These are phyloP conservation scores for Kingdonia uniflora DNA, from an alignment of 164 flowering plant species.

Conservation along the genomic window DNA sequence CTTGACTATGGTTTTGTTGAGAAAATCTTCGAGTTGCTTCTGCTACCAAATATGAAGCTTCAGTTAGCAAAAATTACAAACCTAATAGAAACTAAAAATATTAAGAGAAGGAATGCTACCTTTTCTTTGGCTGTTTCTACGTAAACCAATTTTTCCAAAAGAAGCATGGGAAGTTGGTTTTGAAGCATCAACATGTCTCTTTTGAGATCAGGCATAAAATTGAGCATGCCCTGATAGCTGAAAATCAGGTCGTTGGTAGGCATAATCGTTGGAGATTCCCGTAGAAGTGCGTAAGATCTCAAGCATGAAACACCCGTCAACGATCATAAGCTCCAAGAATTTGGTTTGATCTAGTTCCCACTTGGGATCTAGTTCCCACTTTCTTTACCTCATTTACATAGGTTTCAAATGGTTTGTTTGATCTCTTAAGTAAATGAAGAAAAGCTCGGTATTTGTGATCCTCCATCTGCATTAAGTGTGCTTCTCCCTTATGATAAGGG, in stretches of 20 bases:
- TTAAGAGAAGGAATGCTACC: not conserved
- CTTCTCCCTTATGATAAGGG: not conserved
- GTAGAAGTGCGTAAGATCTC: slow-evolving; percentile 26
- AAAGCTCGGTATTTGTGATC: slow-evolving; percentile 8
- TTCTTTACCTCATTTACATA: not conserved
- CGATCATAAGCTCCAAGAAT: not conserved
- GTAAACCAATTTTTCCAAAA: slow-evolving; percentile 28
- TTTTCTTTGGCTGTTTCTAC: slow-evolving; percentile 12
- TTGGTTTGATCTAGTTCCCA: not conserved
- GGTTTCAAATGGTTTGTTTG: not conserved
- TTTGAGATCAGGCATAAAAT: slow-evolving; percentile 37
- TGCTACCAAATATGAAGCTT: not conserved
- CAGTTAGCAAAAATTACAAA: not conserved
- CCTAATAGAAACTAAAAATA: not conserved
- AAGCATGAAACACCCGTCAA: slow-evolving; percentile 21
- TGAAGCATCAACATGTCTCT: slow-evolving; percentile 61
- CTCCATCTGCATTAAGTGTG: slow-evolving; percentile 1
- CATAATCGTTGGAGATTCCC: slow-evolving; percentile 22
- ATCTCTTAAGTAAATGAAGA: not conserved
- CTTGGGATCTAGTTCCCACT: not conserved
- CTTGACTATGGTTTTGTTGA: slow-evolving; percentile 7
- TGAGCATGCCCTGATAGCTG: slow-evolving; percentile 42
- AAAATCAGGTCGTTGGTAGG: slow-evolving; percentile 45
- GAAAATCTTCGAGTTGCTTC: not conserved
- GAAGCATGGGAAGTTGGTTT: slow-evolving; percentile 48